phyloP scores from a whole-genome alignment of 306 rosid species.

The Begonia fuchsioides region DNA sequence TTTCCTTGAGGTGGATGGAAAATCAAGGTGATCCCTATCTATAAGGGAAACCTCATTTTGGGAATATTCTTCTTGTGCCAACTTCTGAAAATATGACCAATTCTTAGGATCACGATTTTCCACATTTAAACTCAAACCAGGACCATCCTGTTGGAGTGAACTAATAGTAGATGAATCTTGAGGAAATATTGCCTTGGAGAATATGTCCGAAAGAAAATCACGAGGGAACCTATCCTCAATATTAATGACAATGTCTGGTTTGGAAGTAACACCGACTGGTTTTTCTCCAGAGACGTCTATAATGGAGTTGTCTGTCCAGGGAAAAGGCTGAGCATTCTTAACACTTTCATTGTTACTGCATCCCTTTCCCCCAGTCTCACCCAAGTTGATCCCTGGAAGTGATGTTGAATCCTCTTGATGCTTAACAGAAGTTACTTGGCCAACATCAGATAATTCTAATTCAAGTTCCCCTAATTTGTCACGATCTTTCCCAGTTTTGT shows the following conservation, averaged over 20 bases:
- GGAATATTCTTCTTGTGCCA: constrained; percentile 65
- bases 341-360: constrained; percentile 11
- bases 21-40: constrained; percentile 58
- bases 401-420: constrained; percentile 23
- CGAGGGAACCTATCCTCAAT: constrained; percentile 83
- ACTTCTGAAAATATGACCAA: constrained; percentile 81
- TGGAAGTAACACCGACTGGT: constrained; percentile 23
- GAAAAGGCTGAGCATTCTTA: constrained; percentile 18
- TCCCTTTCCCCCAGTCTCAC: constrained; percentile 22
- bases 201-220: constrained; percentile 71
- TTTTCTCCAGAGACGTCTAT: constrained; percentile 27
- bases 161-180: constrained; percentile 35
- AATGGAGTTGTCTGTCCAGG: no score
- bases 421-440: constrained; percentile 30
- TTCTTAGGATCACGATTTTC: constrained; percentile 69
- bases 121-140: constrained; percentile 65
- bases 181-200: constrained; percentile 64
- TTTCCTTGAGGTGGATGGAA: constrained; percentile 26
- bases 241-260: constrained; percentile 58
- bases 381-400: constrained; percentile 26
- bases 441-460: constrained; percentile 16
- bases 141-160: constrained; percentile 58
- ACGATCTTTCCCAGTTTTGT: constrained; percentile 24
- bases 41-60: constrained; percentile 50
- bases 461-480: constrained; percentile 27